phyloP scores from a whole-genome alignment of 140 eudicot species.

The Flaveria floridana region DNA sequence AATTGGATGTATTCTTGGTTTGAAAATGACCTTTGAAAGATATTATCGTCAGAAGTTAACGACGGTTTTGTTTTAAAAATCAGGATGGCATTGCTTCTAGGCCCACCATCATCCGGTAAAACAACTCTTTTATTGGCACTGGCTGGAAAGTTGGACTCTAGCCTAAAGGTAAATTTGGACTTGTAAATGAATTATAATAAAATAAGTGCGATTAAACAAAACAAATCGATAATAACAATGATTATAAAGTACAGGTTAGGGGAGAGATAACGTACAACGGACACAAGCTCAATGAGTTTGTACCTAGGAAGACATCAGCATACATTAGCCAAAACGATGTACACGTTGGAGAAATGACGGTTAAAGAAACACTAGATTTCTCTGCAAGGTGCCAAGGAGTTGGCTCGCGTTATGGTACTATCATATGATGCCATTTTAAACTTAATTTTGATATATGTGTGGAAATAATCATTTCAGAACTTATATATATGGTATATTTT shows the following conservation, averaged over 20 bases:
- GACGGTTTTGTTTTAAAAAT: conserved; percentile 1
- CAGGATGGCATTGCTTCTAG: conserved; percentile 91
- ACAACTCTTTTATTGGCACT: conserved; percentile 93
- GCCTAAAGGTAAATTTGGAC: conserved; percentile 60
- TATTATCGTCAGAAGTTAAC: neutral
- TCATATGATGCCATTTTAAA: neutral
- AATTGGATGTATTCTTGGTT: neutral
- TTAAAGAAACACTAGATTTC: conserved; percentile 93
- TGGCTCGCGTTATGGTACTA: conserved; percentile 87
- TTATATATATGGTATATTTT: neutral
- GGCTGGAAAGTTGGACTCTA: conserved; percentile 83
- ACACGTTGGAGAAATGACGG: conserved; percentile 97
- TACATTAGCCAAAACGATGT: conserved; percentile 97
- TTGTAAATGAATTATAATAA: neutral
- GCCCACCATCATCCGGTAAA: conserved; percentile 99
- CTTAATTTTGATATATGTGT: neutral
- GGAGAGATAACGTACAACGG: conserved; percentile 96
- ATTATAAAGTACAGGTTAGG: conserved; percentile 42
- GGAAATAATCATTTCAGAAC: too few species aligned
- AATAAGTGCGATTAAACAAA: neutral
- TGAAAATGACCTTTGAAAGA: conserved; percentile 19
- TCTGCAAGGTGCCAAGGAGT: conserved; percentile 97
- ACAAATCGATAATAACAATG: neutral
- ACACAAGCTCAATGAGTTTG: conserved; percentile 74
- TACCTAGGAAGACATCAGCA: conserved; percentile 89